phyloP scores from a whole-genome alignment of 352 stramenopile species.

The Elongisporangium undulatum region DNA sequence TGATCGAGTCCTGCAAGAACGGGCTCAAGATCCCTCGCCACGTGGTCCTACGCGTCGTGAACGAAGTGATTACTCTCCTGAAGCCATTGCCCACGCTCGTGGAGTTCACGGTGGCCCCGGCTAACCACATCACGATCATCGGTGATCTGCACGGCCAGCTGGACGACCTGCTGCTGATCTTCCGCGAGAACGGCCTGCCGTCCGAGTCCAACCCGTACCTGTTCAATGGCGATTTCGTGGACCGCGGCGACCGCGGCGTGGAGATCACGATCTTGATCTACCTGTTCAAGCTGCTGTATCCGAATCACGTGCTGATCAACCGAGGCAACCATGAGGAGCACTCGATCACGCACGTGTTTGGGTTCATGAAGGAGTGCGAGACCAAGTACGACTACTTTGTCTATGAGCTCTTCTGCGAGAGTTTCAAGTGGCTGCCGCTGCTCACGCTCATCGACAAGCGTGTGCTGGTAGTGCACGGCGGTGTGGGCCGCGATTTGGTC shows the following conservation, averaged over 20 bases:
- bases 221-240: slow-evolving; percentile 87
- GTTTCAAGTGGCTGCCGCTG: slow-evolving; percentile 70
- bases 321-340: slow-evolving; percentile 86
- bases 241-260: slow-evolving; percentile 71
- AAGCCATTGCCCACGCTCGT: slow-evolving; percentile 55
- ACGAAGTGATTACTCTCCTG: slow-evolving; percentile 49
- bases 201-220: slow-evolving; percentile 76
- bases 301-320: slow-evolving; percentile 69
- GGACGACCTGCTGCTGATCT: slow-evolving; percentile 79
- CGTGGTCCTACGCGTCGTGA: slow-evolving; percentile 71
- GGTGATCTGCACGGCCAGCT: slow-evolving; percentile 85
- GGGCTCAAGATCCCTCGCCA: slow-evolving; percentile 74
- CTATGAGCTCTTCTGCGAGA: slow-evolving; percentile 81
- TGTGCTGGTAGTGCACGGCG: slow-evolving; percentile 73
- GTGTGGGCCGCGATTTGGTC: slow-evolving; percentile 63
- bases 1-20: slow-evolving; percentile 79
- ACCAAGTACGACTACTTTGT: slow-evolving; percentile 79
- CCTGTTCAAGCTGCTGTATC: slow-evolving; percentile 77
- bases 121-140: slow-evolving; percentile 75
- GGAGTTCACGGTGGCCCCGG: slow-evolving; percentile 59
- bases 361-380: slow-evolving; percentile 85
- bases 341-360: slow-evolving; percentile 84
- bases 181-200: slow-evolving; percentile 78
- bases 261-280: slow-evolving; percentile 83
- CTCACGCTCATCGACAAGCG: slow-evolving; percentile 71